Conservation (phyloP, 164 flowering plant genomes). For the Dillenia turbinata region DNA sequence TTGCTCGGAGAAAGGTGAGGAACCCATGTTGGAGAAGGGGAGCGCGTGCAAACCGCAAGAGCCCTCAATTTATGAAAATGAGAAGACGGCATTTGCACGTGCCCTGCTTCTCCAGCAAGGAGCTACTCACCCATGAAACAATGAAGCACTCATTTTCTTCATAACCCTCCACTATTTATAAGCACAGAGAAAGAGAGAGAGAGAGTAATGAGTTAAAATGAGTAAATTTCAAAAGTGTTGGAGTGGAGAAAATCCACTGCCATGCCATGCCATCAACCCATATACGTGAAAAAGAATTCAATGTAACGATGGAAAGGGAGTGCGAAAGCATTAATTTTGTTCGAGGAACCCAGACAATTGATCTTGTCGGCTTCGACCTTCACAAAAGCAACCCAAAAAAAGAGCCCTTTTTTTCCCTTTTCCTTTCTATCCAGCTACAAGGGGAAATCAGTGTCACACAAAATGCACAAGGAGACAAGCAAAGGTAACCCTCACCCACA, state of each 20-base stretch:
- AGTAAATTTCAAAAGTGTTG: conserved; percentile 1
- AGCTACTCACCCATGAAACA: conserved; percentile 37
- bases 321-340: neutral
- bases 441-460: neutral
- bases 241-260: conserved; percentile 15
- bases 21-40: conserved; percentile 55
- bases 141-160: conserved; percentile 10
- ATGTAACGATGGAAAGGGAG: neutral
- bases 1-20: conserved; percentile 11
- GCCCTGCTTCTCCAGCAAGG: conserved; percentile 98
- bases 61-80: neutral
- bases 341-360: neutral
- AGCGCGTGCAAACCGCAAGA: conserved; percentile 39
- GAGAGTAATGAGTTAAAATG: neutral
- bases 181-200: conserved; percentile 6
- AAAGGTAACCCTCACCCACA: neutral
- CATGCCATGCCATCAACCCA: conserved; percentile 21
- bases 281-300: neutral
- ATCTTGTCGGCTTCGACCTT: neutral
- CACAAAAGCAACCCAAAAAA: neutral
- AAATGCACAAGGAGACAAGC: neutral
- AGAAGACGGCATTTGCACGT: conserved; percentile 50
- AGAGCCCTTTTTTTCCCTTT: neutral
- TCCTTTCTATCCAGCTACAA: neutral
- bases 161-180: neutral